phyloP scores from a whole-genome alignment of 73 alveolate genomes.

The Chromera velia region DNA sequence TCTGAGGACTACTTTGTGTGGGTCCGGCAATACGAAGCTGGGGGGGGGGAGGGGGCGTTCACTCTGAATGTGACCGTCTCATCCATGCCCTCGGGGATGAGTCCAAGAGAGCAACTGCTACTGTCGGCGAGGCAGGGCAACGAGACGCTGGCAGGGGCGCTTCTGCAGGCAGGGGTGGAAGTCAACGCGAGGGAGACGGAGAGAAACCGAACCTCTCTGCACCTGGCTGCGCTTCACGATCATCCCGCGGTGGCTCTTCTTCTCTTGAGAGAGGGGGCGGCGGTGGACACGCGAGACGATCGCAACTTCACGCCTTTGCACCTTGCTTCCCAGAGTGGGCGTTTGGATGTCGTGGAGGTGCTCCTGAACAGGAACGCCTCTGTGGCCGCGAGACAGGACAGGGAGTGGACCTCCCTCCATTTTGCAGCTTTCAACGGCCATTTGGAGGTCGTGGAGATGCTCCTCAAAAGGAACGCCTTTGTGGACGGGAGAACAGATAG shows the following conservation, averaged over 20 bases:
- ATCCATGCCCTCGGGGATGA: too few species aligned
- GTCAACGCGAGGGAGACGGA: background rate
- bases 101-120: too few species aligned
- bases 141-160: too few species aligned
- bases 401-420: slow-evolving; percentile 9
- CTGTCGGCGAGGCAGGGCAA: too few species aligned
- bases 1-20: too few species aligned
- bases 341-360: slow-evolving; percentile 12
- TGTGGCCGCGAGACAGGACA: too few species aligned
- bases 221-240: slow-evolving; percentile 18
- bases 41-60: too few species aligned
- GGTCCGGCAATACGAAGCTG: too few species aligned
- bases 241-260: background rate
- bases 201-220: slow-evolving; percentile 9
- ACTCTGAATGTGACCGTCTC: too few species aligned
- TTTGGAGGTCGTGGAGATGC: slow-evolving; percentile 6
- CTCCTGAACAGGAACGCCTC: too few species aligned
- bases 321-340: background rate
- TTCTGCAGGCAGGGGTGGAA: too few species aligned
- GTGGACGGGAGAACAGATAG: background rate
- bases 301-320: background rate
- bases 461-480: slow-evolving; percentile 7
- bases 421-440: slow-evolving; percentile 19
- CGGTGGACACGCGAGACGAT: background rate
- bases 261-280: background rate